Evolutionary conservation across 192 early-diverging fungal genomes (phyloP), one percentile per base, ranked within the genome.

Genomic region (Backusella luteola): DNA sequence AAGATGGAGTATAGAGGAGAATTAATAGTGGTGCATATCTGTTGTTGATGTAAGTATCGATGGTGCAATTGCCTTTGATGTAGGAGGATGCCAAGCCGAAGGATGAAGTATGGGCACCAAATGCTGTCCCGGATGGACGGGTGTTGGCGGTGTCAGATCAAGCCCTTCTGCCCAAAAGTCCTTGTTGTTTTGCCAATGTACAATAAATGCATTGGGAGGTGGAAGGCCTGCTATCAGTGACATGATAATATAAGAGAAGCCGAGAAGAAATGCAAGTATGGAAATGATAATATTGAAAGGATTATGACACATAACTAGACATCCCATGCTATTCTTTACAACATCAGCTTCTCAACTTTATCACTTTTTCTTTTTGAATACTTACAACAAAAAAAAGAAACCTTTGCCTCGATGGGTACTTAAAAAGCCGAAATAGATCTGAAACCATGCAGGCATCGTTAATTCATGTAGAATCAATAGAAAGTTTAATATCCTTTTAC

Each of bases 241-340:
- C 29, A 78, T 17, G 35, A 78, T 73, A 9, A 78, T 68, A 53
- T 73, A 78, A 4, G 23, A 34, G n/a, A 78, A 29, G 0, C 77
- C 77, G n/a, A 78, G 6, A 8, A 66, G 69, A 53, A 78, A 78
- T 46, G 71, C 49, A 19, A 78, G 32, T 4, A 78, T 74, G 26
- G 77, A 6, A 26, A 78, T 73, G 26, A 78, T 73, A 46, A 73
- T 73, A 29, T 78, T 78, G 32, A 67, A 78, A 34, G 49, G 72
- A 29, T 38, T 46, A 17, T 78, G 44, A 69, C 77, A 78, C 77
- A 78, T 78, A 4, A 78, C 46, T 8, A 49, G 17, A 69, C 77
- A 78, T 2, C 77, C 77, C 29, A 78, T 44, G 29, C 77, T 78
- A 17, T 34, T 66, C 11, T 69, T 12, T 34, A 39, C 23, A 39